Conservation (phyloP, 768 basidiomycete species). For the Psilocybe cubensis region DNA sequence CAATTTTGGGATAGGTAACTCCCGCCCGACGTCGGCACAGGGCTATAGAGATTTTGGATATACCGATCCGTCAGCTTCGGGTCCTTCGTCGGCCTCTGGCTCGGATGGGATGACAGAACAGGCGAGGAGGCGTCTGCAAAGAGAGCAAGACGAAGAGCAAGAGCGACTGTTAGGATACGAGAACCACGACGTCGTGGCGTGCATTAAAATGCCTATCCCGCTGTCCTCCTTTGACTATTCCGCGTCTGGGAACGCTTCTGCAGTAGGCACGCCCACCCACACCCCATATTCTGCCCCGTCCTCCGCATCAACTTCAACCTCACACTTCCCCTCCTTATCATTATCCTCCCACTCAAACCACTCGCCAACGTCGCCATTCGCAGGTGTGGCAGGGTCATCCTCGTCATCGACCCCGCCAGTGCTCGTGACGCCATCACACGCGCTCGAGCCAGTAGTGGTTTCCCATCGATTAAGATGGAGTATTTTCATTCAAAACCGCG, state of each 20-base stretch:
- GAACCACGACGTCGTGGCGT: conserved; percentile 56
- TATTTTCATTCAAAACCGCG: conserved; percentile 79
- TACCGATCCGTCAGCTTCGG: not conserved
- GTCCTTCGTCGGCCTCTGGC: not conserved
- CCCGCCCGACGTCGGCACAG: conserved; percentile 1
- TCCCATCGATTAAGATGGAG: conserved; percentile 83
- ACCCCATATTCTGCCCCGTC: conserved; percentile 1
- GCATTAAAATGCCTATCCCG: conserved; percentile 23
- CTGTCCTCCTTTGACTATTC: conserved; percentile 7
- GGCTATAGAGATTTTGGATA: not conserved
- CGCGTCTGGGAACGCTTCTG: not conserved
- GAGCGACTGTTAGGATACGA: conserved; percentile 15
- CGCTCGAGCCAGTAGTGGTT: conserved; percentile 74
- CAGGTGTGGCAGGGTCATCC: not conserved
- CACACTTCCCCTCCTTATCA: not conserved
- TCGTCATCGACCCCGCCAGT: conserved; percentile 30
- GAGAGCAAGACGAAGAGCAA: conserved; percentile 13
- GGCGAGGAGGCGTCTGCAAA: not conserved
- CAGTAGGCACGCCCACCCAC: conserved; percentile 3
- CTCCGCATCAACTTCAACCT: conserved; percentile 2
- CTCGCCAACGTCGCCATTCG: conserved; percentile 48
- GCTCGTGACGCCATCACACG: conserved; percentile 68
- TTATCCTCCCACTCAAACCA: conserved; percentile 1
- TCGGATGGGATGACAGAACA: not conserved
- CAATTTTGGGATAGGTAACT: not conserved